Base-by-base conservation (phyloP, 225 moss, liverwort and hornwort species). In the Takakia lepidozioides region DNA sequence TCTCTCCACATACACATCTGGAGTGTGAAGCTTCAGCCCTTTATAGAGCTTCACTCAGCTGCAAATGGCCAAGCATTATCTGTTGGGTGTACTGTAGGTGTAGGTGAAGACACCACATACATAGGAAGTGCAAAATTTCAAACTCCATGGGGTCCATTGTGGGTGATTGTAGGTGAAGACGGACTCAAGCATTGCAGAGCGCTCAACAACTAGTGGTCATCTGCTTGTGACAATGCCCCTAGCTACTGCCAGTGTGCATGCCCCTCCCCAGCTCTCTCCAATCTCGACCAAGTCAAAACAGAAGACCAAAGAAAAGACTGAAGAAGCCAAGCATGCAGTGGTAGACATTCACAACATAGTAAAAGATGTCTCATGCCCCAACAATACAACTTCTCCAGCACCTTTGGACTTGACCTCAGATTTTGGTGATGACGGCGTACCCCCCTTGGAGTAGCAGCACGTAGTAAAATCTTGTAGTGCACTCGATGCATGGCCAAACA, bases 171-270 rank as follows among this genome's bases (percentile, higher is more conserved):
- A 68, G 98, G 91, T 98, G 43, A 98, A 79, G 78, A 71, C 68
- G 24, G 85, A 87, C 55, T 75, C 68, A n/a, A 87, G 87, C 50
- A 64, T 45, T 19, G 70, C 76, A 11, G 75, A 91, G 55, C 66
- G 98, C 18, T 98, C 87, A 0, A 54, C 64, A 38, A 80, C 67
- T 4, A 87, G 66, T 2, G 98, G 98, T 21, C 77, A 70, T 57
- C 78, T 91, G 71, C 58, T 87, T 46, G 66, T 98, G 27, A 83
- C 73, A 3, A 61, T 62, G 55, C 71, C 65, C 23, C 52, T 65
- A 25, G 35, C 68, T 10, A 55, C 65, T 20, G 27, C 51, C 18
- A 42, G 29, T 19, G 40, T 72, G n/a, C 64, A 46, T 32, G 56
- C 51, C 30, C 74, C 68, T 52, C 63, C 47, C 32, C 59, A 73